Percentiles rank a stretch among this genome's conserved stretches.
Evolutionary conservation across 2,329 filamentous ascomycete genomes (phyloP).

Genomic region (Phialophora macrospora): DNA sequence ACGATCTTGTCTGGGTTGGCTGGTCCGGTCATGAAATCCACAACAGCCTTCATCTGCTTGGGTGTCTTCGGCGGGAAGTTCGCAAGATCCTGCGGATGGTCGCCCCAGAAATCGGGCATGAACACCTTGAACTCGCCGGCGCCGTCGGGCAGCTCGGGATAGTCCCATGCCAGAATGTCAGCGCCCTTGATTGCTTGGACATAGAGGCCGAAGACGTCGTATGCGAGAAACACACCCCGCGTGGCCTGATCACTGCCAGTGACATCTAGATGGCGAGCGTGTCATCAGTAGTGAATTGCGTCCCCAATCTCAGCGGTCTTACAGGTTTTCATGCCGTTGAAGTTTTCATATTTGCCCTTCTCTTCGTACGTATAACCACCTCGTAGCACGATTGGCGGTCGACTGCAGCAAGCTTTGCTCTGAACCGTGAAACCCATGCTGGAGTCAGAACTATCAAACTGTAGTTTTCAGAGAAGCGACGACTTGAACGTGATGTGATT

Average conservation of each 20-base stretch:
- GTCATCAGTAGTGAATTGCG: neutral
- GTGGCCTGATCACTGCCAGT: conserved; percentile 13
- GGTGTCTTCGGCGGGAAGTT: conserved; percentile 21
- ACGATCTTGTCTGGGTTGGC: conserved; percentile 10
- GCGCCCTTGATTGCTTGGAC: conserved; percentile 20
- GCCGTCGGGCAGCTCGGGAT: conserved; percentile 11
- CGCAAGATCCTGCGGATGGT: conserved; percentile 21
- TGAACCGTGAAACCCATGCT: conserved; percentile 18
- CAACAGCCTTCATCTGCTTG: conserved; percentile 12
- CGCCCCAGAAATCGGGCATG: conserved; percentile 24
- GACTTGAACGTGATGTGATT: neutral
- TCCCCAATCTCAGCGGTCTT: neutral
- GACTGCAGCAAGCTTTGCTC: conserved; percentile 16
- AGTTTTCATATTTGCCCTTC: conserved; percentile 18
- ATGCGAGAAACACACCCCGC: conserved; percentile 17
- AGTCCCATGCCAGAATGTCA: conserved; percentile 19
- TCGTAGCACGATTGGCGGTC: conserved; percentile 18
- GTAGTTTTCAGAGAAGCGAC: neutral
- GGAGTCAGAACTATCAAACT: neutral
- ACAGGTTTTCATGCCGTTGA: conserved; percentile 23
- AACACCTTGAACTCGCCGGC: conserved; percentile 24
- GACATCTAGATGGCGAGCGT: conserved; percentile 7
- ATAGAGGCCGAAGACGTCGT: conserved; percentile 22
- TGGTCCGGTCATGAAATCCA: conserved; percentile 16
- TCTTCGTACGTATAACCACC: conserved; percentile 21